Base-by-base conservation (phyloP, 192 early-diverging fungal genomes). In the Thamnidium elegans region DNA sequence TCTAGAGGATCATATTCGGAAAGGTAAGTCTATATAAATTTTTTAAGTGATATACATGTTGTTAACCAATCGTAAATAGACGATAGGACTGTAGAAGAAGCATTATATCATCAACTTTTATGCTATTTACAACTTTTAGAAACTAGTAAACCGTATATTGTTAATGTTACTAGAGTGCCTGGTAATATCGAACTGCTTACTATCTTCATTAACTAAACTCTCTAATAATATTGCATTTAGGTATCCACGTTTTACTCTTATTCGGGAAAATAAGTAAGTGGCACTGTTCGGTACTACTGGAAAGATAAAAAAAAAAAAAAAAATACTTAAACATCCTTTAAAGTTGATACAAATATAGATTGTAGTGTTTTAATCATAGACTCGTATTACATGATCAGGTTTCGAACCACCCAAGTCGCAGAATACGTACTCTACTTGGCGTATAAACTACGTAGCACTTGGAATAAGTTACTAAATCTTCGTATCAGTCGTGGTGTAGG, bases 91-190 rank as follows among this genome's bases (percentile, higher is more conserved):
- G 46, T 71, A 26, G 58, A 82, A 65, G 50, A 76, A 20, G 62
- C 48, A 17, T 51, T 72, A 15, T 32, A 79, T 14, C 50, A 75
- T 42, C 88, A 89, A 52, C 44, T 89, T 3, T 61, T 89, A 3
- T 85, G 83, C 47, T 89, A 89, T 68, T 39, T 85, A 6, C 77
- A 86, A 58, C 58, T 89, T 31, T 53, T 89, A 32, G 85, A 89
- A 60, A 89, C 87, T 9, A 84, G 71, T 34, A 87, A 86, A 56
- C 87, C 87, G 9, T 89, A 86, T 70, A 50, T 89, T 23, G 67
- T 84, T 3, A 89, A 89, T 53, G 76, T 87, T 7, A 66, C 80
- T 1, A 70, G 81, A 9, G 75, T 89, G 11, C 81, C 84, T 53
- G 86, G 73, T 70, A 70, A 46, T 39, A 14, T 13, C 0, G 10